phyloP scores from a whole-genome alignment of 1,139 yeast species.

The Arxiozyma bovina region DNA sequence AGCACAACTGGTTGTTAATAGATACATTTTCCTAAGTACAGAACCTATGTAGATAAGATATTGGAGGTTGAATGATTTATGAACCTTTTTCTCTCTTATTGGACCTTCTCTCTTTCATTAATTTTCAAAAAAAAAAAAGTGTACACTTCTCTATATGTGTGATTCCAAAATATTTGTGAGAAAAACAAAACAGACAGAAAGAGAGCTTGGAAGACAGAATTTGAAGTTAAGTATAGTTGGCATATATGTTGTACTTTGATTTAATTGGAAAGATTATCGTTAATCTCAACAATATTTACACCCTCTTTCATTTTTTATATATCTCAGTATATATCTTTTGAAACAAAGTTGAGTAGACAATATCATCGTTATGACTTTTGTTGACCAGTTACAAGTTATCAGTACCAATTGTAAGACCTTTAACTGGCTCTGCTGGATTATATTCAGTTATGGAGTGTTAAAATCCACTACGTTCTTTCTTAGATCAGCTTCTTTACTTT shows the following conservation, averaged over 20 bases:
- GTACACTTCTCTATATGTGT: too few relatives aligned
- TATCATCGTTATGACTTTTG: slow-evolving; percentile 20
- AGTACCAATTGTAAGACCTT: slow-evolving; percentile 16
- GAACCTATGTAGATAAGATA: too few relatives aligned
- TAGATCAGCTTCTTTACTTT: slow-evolving; percentile 36
- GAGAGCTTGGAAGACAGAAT: too few relatives aligned
- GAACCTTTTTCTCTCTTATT: too few relatives aligned
- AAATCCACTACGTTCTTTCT: slow-evolving; percentile 41
- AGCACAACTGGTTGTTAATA: too few relatives aligned
- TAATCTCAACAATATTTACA: background rate
- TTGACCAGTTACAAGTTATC: slow-evolving; percentile 21
- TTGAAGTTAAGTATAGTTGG: background rate
- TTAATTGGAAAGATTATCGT: too few relatives aligned
- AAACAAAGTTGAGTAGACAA: background rate
- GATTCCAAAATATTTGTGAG: too few relatives aligned
- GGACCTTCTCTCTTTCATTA: too few relatives aligned
- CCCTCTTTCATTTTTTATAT: background rate
- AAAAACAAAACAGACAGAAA: too few relatives aligned
- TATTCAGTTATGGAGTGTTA: slow-evolving; percentile 42
- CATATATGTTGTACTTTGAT: background rate
- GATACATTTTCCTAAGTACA: too few relatives aligned
- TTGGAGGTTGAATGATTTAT: too few relatives aligned
- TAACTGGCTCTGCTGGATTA: slow-evolving; percentile 27
- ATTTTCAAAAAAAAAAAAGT: too few relatives aligned
- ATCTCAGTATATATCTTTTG: background rate